These are phyloP conservation scores for Pugionium dolabratum DNA, from an alignment of 345 rosid species.

Conservation along the genomic window DNA sequence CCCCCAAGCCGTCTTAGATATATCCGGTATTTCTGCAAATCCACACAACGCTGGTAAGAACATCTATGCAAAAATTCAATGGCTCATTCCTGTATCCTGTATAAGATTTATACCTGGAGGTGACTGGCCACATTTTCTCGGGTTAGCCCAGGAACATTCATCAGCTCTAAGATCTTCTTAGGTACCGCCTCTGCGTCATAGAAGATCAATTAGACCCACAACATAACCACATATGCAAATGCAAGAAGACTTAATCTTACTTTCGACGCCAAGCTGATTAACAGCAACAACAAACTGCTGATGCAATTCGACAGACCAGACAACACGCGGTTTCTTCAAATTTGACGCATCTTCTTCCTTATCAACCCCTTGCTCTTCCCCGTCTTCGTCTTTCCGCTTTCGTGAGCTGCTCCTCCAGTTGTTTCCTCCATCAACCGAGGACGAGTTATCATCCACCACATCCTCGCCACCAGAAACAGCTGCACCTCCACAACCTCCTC, in stretches of 20 bases:
- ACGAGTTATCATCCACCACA: slow-evolving; percentile 52
- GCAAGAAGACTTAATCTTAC: slow-evolving; percentile 48
- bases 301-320: slow-evolving; percentile 93
- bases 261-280: slow-evolving; percentile 81
- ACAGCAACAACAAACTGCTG: slow-evolving; percentile 88
- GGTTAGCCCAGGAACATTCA: slow-evolving; percentile 93
- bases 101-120: slow-evolving; percentile 67
- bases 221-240: slow-evolving; percentile 8
- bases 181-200: slow-evolving; percentile 76
- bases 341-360: slow-evolving; percentile 78
- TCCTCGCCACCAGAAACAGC: slow-evolving; percentile 37
- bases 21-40: slow-evolving; percentile 81
- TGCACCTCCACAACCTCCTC: slow-evolving; percentile 42
- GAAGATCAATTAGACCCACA: neutral
- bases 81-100: neutral
- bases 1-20: slow-evolving; percentile 96
- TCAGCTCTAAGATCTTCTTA: slow-evolving; percentile 85
- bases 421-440: slow-evolving; percentile 62
- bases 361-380: slow-evolving; percentile 61
- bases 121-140: slow-evolving; percentile 90
- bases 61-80: neutral
- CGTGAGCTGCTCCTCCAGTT: slow-evolving; percentile 47
- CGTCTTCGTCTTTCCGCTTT: slow-evolving; percentile 61
- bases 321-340: slow-evolving; percentile 77
- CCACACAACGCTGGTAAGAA: slow-evolving; percentile 18